Evolutionary conservation across 768 basidiomycete species (phyloP).

Genomic region (Naematelia aurantialba): DNA sequence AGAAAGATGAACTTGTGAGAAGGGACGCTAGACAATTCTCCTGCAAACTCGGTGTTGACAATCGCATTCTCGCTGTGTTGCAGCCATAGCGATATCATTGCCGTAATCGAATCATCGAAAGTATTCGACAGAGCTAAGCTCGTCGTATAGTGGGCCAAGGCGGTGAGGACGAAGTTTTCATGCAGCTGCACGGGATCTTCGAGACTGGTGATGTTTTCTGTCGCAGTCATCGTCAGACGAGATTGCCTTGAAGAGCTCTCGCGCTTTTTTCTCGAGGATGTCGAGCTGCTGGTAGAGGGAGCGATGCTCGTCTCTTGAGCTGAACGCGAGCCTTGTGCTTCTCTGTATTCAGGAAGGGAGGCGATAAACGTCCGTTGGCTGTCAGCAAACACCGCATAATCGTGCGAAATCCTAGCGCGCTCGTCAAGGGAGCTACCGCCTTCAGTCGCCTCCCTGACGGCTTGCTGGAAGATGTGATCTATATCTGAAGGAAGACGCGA

Average conservation of each 20-base stretch:
- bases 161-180: slow-evolving; percentile 65
- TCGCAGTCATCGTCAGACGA: background rate
- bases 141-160: slow-evolving; percentile 79
- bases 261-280: background rate
- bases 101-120: slow-evolving; percentile 75
- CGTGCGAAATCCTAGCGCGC: slow-evolving; percentile 34
- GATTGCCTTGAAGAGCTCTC: slow-evolving; percentile 2
- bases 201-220: background rate
- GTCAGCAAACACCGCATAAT: slow-evolving; percentile 87
- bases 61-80: slow-evolving; percentile 65
- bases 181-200: background rate
- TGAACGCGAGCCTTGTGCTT: background rate
- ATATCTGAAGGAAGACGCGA: slow-evolving; percentile 74
- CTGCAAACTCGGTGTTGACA: slow-evolving; percentile 54
- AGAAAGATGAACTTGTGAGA: slow-evolving; percentile 87
- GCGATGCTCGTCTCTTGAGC: background rate
- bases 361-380: slow-evolving; percentile 70
- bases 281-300: background rate
- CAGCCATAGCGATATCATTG: slow-evolving; percentile 88
- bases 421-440: slow-evolving; percentile 7
- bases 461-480: slow-evolving; percentile 63
- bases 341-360: slow-evolving; percentile 62
- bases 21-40: slow-evolving; percentile 62
- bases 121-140: slow-evolving; percentile 66
- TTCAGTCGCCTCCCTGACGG: slow-evolving; percentile 50